Evolutionary conservation across 2,329 filamentous ascomycete species (phyloP).

Genomic region (Aspergillus vadensis): DNA sequence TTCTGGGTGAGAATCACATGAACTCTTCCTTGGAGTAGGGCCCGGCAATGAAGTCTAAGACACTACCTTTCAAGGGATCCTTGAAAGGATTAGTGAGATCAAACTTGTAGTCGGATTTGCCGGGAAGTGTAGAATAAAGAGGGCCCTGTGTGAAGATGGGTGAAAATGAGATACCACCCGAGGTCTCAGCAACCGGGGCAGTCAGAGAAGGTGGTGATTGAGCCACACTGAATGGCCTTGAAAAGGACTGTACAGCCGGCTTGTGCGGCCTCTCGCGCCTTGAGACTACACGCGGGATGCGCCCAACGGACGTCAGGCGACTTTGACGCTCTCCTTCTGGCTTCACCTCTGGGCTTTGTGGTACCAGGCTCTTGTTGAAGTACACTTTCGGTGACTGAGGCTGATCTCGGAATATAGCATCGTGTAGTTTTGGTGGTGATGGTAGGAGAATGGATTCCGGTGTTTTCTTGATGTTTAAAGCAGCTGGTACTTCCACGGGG

Average conservation of each 20-base stretch:
- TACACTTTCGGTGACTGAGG: conserved; percentile 41
- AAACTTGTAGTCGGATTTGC: conserved; percentile 12
- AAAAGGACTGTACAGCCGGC: conserved; percentile 77
- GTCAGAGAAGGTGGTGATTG: conserved; percentile 45
- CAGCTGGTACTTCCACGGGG: conserved; percentile 30
- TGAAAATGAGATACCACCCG: conserved; percentile 25
- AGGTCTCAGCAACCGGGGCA: conserved; percentile 28
- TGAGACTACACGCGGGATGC: conserved; percentile 80
- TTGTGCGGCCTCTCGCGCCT: conserved; percentile 63
- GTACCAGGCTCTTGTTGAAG: conserved; percentile 33
- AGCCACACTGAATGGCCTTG: conserved; percentile 69
- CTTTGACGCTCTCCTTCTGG: conserved; percentile 53
- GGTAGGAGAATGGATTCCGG: conserved; percentile 45
- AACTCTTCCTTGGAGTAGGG: conserved; percentile 61
- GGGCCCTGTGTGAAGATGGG: conserved; percentile 14
- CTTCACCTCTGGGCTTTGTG: conserved; percentile 18
- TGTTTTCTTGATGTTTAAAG: conserved; percentile 35
- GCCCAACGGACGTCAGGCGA: conserved; percentile 76
- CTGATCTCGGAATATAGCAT: conserved; percentile 32
- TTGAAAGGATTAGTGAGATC: conserved; percentile 38
- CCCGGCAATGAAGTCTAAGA: conserved; percentile 38
- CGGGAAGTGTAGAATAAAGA: neutral
- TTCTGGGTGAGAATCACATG: conserved; percentile 70
- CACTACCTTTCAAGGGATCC: conserved; percentile 33
- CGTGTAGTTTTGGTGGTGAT: conserved; percentile 43